phyloP scores from a whole-genome alignment of 2,329 filamentous ascomycete genomes.

The Fusarium sp. region DNA sequence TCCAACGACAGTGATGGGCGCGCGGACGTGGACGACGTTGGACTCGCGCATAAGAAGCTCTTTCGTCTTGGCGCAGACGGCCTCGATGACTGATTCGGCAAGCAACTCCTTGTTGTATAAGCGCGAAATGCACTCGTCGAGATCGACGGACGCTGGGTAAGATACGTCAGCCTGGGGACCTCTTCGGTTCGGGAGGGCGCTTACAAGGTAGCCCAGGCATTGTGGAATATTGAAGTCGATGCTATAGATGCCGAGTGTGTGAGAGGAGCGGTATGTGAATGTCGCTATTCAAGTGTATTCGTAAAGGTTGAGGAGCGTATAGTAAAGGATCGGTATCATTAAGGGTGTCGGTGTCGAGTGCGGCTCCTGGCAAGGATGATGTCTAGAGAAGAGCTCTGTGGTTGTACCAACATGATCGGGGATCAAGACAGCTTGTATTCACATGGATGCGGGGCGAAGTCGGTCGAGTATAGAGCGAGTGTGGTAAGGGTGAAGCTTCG shows the following conservation, averaged over 20 bases:
- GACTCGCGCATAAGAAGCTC: conserved; percentile 99
- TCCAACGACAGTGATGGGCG: conserved; percentile 95
- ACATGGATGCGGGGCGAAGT: conserved; percentile 49
- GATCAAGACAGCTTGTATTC: conserved; percentile 46
- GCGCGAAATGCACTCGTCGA: conserved; percentile 97
- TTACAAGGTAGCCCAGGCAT: conserved; percentile 70
- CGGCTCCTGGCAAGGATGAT: conserved; percentile 53
- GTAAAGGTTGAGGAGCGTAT: conserved; percentile 21
- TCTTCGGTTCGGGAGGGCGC: conserved; percentile 40
- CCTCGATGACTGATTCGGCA: conserved; percentile 97
- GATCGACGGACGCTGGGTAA: conserved; percentile 85
- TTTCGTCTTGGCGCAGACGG: conserved; percentile 99
- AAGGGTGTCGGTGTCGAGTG: conserved; percentile 47
- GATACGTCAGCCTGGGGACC: conserved; percentile 31
- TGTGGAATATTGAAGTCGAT: conserved; percentile 45
- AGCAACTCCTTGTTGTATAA: conserved; percentile 97
- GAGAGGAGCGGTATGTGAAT: neutral
- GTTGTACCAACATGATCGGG: conserved; percentile 58
- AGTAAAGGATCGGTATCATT: conserved; percentile 59
- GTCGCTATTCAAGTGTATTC: conserved; percentile 20
- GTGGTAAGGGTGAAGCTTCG: neutral
- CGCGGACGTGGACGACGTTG: conserved; percentile 97
- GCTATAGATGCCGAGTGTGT: conserved; percentile 3
- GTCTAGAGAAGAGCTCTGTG: conserved; percentile 51
- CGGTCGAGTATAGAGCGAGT: conserved; percentile 11